These are phyloP conservation scores for Vigna angularis DNA, from an alignment of 306 rosid genomes.

Conservation along the genomic window DNA sequence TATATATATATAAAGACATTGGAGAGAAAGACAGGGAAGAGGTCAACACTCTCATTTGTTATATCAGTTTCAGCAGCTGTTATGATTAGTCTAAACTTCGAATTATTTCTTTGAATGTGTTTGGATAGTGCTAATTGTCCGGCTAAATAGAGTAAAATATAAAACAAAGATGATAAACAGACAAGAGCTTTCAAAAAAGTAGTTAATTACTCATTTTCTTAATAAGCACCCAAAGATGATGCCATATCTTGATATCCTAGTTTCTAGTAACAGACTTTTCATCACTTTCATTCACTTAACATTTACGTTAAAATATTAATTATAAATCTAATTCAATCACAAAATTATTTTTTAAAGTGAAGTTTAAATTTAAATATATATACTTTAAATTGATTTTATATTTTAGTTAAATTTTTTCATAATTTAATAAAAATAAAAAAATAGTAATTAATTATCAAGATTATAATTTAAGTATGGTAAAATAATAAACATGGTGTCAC, in stretches of 20 bases:
- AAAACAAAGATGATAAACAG: not conserved
- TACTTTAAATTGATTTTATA: too few relatives aligned
- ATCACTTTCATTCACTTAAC: too few relatives aligned
- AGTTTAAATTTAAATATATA: too few relatives aligned
- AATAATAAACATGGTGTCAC: too few relatives aligned
- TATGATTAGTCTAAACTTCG: not conserved
- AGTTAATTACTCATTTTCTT: not conserved
- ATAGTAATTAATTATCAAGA: too few relatives aligned
- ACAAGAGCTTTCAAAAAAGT: not conserved
- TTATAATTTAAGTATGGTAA: too few relatives aligned
- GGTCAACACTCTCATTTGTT: not conserved
- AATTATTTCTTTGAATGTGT: not conserved
- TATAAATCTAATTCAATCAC: too few relatives aligned
- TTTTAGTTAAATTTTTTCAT: too few relatives aligned
- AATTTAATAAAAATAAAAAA: too few relatives aligned
- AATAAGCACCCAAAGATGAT: not conserved
- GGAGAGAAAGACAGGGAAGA: not conserved
- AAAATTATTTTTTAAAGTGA: too few relatives aligned
- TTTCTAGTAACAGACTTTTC: too few relatives aligned
- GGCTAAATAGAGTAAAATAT: not conserved
- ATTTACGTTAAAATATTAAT: too few relatives aligned
- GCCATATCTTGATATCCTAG: not conserved
- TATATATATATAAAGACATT: not conserved
- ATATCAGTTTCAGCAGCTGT: not conserved
- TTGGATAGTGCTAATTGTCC: not conserved